Evolutionary conservation across 495 filamentous ascomycete genomes (phyloP).

Genomic region (Annulohypoxylon stygium): DNA sequence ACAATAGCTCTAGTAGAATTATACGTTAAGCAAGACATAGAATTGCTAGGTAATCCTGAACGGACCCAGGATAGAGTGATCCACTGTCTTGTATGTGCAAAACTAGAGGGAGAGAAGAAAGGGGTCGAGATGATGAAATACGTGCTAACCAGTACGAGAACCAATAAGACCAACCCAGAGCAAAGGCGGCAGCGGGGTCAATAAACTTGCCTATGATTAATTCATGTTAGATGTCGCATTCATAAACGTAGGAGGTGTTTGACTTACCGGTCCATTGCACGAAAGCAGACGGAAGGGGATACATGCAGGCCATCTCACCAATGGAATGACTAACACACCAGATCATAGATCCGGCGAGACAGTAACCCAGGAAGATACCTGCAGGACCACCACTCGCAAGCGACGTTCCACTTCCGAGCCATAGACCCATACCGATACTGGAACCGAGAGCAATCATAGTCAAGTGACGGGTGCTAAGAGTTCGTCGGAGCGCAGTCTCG

Average conservation of each 20-base stretch:
- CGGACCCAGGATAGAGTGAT: not conserved
- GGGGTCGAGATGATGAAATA: not conserved
- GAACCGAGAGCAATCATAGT: slow-evolving; percentile 74
- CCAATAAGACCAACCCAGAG: slow-evolving; percentile 70
- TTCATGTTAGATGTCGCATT: not conserved
- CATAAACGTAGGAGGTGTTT: not conserved
- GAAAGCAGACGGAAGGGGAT: slow-evolving; percentile 73
- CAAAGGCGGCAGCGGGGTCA: slow-evolving; percentile 74
- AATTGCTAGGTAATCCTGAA: not conserved
- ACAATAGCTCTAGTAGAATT: not conserved
- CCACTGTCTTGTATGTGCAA: not conserved
- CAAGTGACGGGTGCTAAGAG: slow-evolving; percentile 61
- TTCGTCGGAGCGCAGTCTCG: slow-evolving; percentile 42
- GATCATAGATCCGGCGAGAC: slow-evolving; percentile 69
- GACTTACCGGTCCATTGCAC: slow-evolving; percentile 67
- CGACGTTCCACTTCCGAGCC: slow-evolving; percentile 70
- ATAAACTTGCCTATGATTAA: slow-evolving; percentile 61
- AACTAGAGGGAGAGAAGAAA: not conserved
- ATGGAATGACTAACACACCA: slow-evolving; percentile 62
- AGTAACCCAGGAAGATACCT: slow-evolving; percentile 71
- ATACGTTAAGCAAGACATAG: not conserved
- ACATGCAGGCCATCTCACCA: slow-evolving; percentile 75
- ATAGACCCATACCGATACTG: slow-evolving; percentile 74
- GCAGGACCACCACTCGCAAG: slow-evolving; percentile 70
- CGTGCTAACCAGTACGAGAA: slow-evolving; percentile 44